Evolutionary conservation across 1,284 basidiomycete genomes (phyloP), one percentile per base, ranked within the genome.

Genomic region (Butyriboletus appendiculatus): DNA sequence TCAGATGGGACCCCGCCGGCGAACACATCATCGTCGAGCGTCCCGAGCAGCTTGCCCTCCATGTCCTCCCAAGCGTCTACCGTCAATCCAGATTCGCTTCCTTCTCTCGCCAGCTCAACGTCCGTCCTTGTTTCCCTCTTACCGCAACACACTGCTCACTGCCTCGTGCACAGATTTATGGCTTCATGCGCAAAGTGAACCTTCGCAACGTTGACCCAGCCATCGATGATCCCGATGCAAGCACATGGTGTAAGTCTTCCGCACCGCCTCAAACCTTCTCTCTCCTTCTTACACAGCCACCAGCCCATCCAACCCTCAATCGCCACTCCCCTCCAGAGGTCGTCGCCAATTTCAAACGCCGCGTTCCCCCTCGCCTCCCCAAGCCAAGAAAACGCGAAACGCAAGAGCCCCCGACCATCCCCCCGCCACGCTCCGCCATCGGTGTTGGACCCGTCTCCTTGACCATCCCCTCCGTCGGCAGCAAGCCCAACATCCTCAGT

Each of bases 151-250:
- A 12, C 39, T 42, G 45, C 57, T 63, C 58, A 58, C 62, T 58
- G 32, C 51, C 62, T 63, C 63, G 62, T 38, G 33, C 37, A 53
- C 68, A 94, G 92, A 95, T 95, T 73, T 95, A 95, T 76, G 93
- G 92, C 60, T 95, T 93, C 78, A 94, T 94, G 90, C 90, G 92
- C 73, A 94, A 94, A 73, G 89, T 94, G 67, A 92, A 92, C 76
- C 80, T 94, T 60, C 86, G 92, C 66, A 93, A 94, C 73, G 88
- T 94, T 67, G 92, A 95, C 77, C 90, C 89, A 58, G 90, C 90
- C 59, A 93, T 94, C 59, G 88, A 91, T 74, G 92, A 94, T 76
- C 92, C 92, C 55, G 92, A 95, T 75, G 92, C 92, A 9, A 93
- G 90, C 73, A 94, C 92, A 58, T 95, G 92, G 92, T 94, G 92